Conservation (phyloP, 176 grass and related monocot genomes). For the Triticum aestivum region IWGSC_CS_RefSeq_v2.1 NC_057799.1:609048540-609049039, state of each 20-base stretch:
- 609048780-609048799: background rate
- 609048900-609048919: background rate
- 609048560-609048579: background rate
- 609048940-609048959: background rate
- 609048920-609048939: background rate
- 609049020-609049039: background rate
- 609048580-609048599: too few relatives aligned
- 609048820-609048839: background rate
- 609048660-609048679: background rate
- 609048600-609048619: too few relatives aligned
- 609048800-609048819: background rate
- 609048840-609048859: background rate
- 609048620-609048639: too few relatives aligned
- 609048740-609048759: background rate
- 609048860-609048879: background rate
- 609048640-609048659: background rate
- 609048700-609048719: background rate
- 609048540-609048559: background rate
- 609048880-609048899: too few relatives aligned
- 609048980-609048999: slow-evolving; percentile 13
- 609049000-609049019: background rate
- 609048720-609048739: background rate
- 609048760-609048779: background rate
- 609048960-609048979: background rate
- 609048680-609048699: background rate